Evolutionary conservation across 306 rosid genomes (phyloP).

Genomic region (Leucaena leucocephala): DNA sequence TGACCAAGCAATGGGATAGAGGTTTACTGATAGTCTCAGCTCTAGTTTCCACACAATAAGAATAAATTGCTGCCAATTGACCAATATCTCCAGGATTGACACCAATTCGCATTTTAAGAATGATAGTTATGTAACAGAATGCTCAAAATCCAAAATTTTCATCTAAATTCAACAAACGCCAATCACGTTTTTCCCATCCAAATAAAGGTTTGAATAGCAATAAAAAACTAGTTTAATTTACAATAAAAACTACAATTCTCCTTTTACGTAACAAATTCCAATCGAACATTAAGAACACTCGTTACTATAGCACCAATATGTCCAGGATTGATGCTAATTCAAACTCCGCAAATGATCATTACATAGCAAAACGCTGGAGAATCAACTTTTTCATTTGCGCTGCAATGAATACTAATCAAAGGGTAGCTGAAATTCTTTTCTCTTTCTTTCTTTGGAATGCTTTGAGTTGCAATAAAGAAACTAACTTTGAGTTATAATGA

Average conservation of each 20-base stretch:
- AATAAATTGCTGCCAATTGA: constrained; percentile 45
- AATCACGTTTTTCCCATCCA: not conserved
- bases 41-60: constrained; percentile 51
- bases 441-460: no score
- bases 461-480: not conserved
- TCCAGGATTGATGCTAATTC: constrained; percentile 48
- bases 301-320: constrained; percentile 33
- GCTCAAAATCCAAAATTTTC: not conserved
- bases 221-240: not conserved
- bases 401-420: not conserved
- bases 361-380: not conserved
- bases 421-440: not conserved
- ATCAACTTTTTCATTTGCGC: not conserved
- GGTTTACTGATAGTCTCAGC: constrained; percentile 60
- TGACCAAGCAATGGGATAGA: constrained; percentile 45
- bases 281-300: not conserved
- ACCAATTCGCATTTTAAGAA: constrained; percentile 19
- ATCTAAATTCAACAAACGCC: not conserved
- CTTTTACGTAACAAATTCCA: not conserved
- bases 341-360: not conserved
- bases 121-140: not conserved
- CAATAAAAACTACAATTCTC: constrained; percentile 3
- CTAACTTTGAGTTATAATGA: not conserved
- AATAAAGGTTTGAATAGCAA: not conserved
- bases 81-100: not conserved